A percentile compares a stretch with the other conserved stretches of the same genome.
These are phyloP conservation scores for Cucurbita argyrosperma DNA, from an alignment of 306 rosid species.

Conservation along the genomic window DNA sequence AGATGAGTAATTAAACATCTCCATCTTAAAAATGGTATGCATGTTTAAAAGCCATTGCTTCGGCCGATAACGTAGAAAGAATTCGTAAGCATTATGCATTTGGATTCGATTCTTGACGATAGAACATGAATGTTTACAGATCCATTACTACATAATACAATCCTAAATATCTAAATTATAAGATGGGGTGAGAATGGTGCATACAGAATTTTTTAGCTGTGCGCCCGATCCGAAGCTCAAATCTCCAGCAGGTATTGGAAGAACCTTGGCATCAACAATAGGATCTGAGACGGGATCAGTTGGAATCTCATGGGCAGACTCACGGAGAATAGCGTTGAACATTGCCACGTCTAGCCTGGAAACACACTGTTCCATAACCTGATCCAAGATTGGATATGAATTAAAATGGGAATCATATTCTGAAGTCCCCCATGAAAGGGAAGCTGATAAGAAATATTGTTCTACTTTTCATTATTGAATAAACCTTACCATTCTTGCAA, in stretches of 20 bases:
- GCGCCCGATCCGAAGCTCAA: slow-evolving; percentile 98
- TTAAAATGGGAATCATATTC: slow-evolving; percentile 2
- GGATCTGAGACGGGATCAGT: slow-evolving; percentile 98
- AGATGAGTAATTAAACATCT: background rate
- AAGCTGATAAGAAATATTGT: background rate
- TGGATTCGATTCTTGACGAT: background rate
- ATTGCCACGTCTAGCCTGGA: slow-evolving; percentile 86
- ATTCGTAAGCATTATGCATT: no score
- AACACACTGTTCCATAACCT: slow-evolving; percentile 87
- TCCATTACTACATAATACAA: background rate
- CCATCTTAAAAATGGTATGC: no score
- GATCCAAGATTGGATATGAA: slow-evolving; percentile 14
- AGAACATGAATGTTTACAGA: background rate
- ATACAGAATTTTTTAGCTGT: slow-evolving; percentile 83
- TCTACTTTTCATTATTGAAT: background rate
- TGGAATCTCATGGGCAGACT: slow-evolving; percentile 86
- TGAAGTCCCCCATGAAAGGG: background rate
- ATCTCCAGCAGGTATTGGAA: slow-evolving; percentile 93
- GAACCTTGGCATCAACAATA: slow-evolving; percentile 72
- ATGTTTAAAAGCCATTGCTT: no score
- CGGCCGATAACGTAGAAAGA: no score
- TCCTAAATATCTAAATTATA: background rate
- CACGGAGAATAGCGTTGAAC: slow-evolving; percentile 94
- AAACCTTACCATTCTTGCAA: slow-evolving; percentile 59
- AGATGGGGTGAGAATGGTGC: slow-evolving; percentile 1